Evolutionary conservation across 2,329 filamentous ascomycete genomes (phyloP), one percentile per base, ranked within the genome.

Genomic region (Alternaria atra): DNA sequence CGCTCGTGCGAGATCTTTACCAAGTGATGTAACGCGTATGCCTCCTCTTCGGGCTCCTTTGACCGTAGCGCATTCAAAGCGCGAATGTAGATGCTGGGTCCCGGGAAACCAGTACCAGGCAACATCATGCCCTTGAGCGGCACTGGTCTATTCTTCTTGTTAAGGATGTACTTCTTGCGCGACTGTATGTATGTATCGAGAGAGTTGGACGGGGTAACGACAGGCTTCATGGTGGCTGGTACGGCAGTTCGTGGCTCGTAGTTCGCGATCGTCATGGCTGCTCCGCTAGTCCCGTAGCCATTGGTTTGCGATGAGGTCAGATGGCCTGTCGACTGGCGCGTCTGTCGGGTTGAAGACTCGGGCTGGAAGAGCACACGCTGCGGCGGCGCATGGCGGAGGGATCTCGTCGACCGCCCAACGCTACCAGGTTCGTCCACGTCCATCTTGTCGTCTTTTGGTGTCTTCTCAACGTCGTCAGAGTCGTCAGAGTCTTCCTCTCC

Each of bases 1-100:
- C 94, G 88, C 78, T 98, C 94, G 73, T 90, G 95, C 0, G 94
- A 97, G 29, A 98, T 97, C 76, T 97, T 97, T 61, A 98, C 93
- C 4, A 98, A 82, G 72, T 98, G 94, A 71, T 97, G 93, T 10
- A 98, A 83, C 0, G 93, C 94, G 79, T 96, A 98, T n/a, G 92
- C 89, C 71, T 97, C 91, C 75, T 99, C 94, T 12, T 89, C 86
- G 4, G 86, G 86, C 27, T 97, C 87, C 2, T 88, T 88, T 13
- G 93, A 97, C 64, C 91, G 91, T 27, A 99, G 82, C 5, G 94
- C 90, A 68, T 94, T 89, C 37, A 97, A 85, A 64, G 93, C 96
- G 43, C 94, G 90, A 50, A 94, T 90, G 74, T 97, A 98, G 66
- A 97, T 97, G 73, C 96, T 95, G 2, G 92, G 91, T 1, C 92